A percentile compares a stretch with the other conserved stretches of the same genome.
Conservation (phyloP, 2,329 filamentous ascomycete species). For the Colletotrichum coccodes region DNA sequence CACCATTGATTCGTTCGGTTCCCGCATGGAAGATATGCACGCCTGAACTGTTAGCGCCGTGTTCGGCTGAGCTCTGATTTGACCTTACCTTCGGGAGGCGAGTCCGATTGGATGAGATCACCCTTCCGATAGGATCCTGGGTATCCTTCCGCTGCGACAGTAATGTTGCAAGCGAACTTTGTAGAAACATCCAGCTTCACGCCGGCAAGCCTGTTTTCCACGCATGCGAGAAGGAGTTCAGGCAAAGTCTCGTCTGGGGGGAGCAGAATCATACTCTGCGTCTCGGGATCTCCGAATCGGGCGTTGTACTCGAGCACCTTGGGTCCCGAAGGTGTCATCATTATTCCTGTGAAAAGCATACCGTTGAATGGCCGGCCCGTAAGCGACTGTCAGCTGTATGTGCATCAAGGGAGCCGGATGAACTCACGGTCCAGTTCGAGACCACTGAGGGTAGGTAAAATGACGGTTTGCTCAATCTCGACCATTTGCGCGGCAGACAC, state of each 20-base stretch:
- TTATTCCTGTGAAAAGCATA: constrained; percentile 88
- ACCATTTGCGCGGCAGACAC: constrained; percentile 80
- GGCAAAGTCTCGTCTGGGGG: constrained; percentile 86
- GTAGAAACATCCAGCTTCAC: constrained; percentile 74
- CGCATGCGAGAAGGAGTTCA: constrained; percentile 87
- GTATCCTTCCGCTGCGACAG: constrained; percentile 93
- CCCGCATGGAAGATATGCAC: constrained; percentile 93
- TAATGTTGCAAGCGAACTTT: constrained; percentile 87
- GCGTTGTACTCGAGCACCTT: constrained; percentile 94
- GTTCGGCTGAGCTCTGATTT: no score
- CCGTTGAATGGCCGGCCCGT: constrained; percentile 69
- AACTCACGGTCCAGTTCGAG: background rate
- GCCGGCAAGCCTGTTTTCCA: constrained; percentile 77
- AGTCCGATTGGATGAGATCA: constrained; percentile 61
- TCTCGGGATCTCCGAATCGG: constrained; percentile 91
- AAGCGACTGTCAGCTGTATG: background rate
- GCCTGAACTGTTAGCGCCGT: constrained; percentile 37
- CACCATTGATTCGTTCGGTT: constrained; percentile 71
- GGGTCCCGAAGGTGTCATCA: constrained; percentile 85
- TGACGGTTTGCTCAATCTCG: constrained; percentile 80
- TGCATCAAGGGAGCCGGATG: background rate
- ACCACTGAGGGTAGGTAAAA: constrained; percentile 90
- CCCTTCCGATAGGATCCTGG: constrained; percentile 86
- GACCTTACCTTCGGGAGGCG: constrained; percentile 43
- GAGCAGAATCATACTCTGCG: constrained; percentile 84